Percentiles rank a stretch among this genome's conserved stretches.
phyloP scores from a whole-genome alignment of 768 basidiomycete species.

The Leccinum ochraceum region DNA sequence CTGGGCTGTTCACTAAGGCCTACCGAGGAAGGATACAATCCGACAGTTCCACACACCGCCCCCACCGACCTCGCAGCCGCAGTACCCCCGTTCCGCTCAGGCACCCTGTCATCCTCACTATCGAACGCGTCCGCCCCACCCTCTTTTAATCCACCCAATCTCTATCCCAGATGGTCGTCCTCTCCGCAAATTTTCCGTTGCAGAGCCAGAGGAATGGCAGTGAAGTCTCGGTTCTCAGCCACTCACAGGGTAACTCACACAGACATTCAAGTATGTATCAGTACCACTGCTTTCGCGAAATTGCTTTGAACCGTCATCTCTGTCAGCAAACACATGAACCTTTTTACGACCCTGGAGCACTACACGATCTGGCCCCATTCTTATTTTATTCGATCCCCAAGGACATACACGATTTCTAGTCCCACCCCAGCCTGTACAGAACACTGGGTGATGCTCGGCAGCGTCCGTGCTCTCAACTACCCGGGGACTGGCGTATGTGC shows the following conservation, averaged over 20 bases:
- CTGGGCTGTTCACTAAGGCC: no score
- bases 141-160: slow-evolving; percentile 5
- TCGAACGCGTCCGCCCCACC: slow-evolving; percentile 23
- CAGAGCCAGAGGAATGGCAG: not conserved
- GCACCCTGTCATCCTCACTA: slow-evolving; percentile 31
- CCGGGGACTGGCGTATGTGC: slow-evolving; percentile 90
- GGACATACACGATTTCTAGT: no score
- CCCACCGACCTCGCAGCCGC: slow-evolving; percentile 36
- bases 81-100: slow-evolving; percentile 24
- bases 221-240: no score
- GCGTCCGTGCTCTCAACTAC: slow-evolving; percentile 65
- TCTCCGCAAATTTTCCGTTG: slow-evolving; percentile 6
- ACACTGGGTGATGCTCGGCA: slow-evolving; percentile 67
- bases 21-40: not conserved
- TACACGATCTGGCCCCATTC: no score
- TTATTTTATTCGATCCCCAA: no score
- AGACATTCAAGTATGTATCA: no score
- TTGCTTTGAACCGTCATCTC: no score
- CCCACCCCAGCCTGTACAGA: slow-evolving; percentile 26
- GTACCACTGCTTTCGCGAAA: no score
- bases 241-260: no score
- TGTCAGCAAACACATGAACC: no score
- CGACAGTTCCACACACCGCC: slow-evolving; percentile 44
- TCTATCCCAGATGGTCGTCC: slow-evolving; percentile 4
- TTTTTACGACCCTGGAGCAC: no score